Evolutionary conservation across 495 filamentous ascomycete genomes (phyloP).

Genomic region (Cercophora sp.): DNA sequence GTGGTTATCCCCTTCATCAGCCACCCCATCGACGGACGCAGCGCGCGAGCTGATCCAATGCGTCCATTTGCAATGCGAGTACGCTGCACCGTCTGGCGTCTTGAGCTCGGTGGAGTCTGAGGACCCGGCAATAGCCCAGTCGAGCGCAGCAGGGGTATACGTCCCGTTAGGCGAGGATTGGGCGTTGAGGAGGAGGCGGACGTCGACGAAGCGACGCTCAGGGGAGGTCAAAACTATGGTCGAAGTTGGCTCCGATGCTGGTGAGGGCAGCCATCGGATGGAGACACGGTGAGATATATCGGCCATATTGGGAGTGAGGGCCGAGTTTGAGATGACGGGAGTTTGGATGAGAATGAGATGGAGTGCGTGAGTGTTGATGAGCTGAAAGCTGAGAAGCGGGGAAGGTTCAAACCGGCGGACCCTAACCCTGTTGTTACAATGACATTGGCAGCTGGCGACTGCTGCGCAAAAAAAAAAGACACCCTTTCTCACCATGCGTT

Average conservation of each 20-base stretch:
- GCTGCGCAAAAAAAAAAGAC: too few species aligned
- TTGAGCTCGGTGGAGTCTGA: conserved; percentile 22
- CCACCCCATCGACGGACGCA: conserved; percentile 23
- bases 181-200: conserved; percentile 33
- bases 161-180: not conserved
- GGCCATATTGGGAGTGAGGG: conserved; percentile 16
- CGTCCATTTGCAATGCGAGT: conserved; percentile 39
- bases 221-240: conserved; percentile 50
- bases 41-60: conserved; percentile 52
- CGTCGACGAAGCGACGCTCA: conserved; percentile 45
- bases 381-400: too few species aligned
- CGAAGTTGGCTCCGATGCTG: conserved; percentile 39
- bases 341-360: too few species aligned
- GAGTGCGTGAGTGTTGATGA: too few species aligned
- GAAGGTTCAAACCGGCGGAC: too few species aligned
- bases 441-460: too few species aligned
- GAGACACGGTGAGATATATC: conserved; percentile 39
- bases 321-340: not conserved
- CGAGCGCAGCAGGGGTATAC: conserved; percentile 12
- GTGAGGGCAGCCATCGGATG: conserved; percentile 41
- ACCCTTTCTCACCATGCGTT: too few species aligned
- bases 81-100: not conserved
- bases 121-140: conserved; percentile 55
- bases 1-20: conserved; percentile 52
- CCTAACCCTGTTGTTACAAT: too few species aligned